Base-by-base conservation (phyloP, 2,329 filamentous ascomycete species). In the Chaetomium olivaceum region DNA sequence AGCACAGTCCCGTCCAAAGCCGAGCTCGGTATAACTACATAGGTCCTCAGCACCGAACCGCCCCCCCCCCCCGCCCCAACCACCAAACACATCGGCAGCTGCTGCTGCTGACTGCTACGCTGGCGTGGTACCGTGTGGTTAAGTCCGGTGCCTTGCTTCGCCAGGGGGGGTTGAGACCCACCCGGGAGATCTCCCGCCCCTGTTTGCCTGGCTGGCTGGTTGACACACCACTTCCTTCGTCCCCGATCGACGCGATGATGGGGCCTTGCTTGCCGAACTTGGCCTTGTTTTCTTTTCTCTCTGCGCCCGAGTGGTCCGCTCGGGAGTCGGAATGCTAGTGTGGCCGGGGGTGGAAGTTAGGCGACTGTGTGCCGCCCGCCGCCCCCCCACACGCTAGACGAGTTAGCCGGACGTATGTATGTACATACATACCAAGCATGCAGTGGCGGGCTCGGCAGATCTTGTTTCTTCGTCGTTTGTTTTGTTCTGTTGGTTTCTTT, bases 391-490 rank as follows among this genome's bases (percentile, higher is more conserved):
- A 21, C n/a, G 50, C 16, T 7, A 50, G 23, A 5, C 56, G 12
- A 55, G 31, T 23, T 14, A 12, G n/a, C 27, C 27, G 27, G 3
- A 29, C 3, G 3, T 29, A 29, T 29, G 27, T 29, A 29, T 29
- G 27, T 29, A 29, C 27, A n/a, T n/a, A 56, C 4, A 2, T 25
- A 3, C 31, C 12, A 43, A 46, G 56, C 23, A 9, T 9, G 33
- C 25, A n/a, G 43, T 54, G 46, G 48, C 48, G 51, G 51, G 19
- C 60, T 62, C 60, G 52, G 60, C 60, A 62, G 39, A 62, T 62
- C 60, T 56, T 57, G 60, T 62, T 50, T 62, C 27, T 36, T 62
- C 27, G 48, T 48, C 23, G 27, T 55, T 31, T 19, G 21, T 33
- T 52, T 9, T 25, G 51, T 23, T 1, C 50, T 9, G 16, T 50